phyloP scores from a whole-genome alignment of 2,329 filamentous ascomycete genomes.

The Aspergillus sp. region DNA sequence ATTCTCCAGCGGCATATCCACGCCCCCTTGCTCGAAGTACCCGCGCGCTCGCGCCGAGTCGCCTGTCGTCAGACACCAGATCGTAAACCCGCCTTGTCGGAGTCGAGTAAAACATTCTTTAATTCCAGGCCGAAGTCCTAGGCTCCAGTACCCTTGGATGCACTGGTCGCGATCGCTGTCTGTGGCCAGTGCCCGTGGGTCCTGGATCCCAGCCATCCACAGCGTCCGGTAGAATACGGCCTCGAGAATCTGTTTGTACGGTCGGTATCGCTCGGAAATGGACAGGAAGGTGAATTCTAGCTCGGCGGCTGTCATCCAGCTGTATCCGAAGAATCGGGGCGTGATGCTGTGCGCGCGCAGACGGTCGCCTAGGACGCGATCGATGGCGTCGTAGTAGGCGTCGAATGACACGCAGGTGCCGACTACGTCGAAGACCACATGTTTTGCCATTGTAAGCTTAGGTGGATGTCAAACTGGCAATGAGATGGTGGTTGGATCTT shows the following conservation, averaged over 20 bases:
- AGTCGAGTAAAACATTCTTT: constrained; percentile 43
- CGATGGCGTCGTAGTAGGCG: constrained; percentile 41
- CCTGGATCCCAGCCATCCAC: constrained; percentile 39
- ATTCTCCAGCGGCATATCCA: constrained; percentile 53
- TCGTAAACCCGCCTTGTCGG: constrained; percentile 48
- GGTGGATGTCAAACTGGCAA: too few species aligned
- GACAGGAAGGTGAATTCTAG: constrained; percentile 49
- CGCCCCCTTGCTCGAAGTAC: constrained; percentile 52
- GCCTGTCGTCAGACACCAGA: constrained; percentile 57
- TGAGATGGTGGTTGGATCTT: too few species aligned
- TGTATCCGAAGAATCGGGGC: constrained; percentile 41
- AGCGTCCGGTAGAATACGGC: constrained; percentile 47
- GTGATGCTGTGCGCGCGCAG: constrained; percentile 36
- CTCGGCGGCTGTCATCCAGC: constrained; percentile 47
- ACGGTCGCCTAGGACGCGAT: constrained; percentile 37
- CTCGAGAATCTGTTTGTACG: constrained; percentile 42
- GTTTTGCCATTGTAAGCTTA: too few species aligned
- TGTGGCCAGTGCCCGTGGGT: constrained; percentile 40
- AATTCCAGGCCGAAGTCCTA: constrained; percentile 36
- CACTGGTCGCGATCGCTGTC: constrained; percentile 42
- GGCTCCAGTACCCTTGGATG: constrained; percentile 35
- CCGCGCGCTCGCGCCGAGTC: constrained; percentile 52
- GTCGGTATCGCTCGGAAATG: constrained; percentile 41
- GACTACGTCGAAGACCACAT: constrained; percentile 55
- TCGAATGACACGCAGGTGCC: constrained; percentile 49